Percentiles rank a stretch among this genome's conserved stretches.
Conservation (phyloP, 2,329 filamentous ascomycete genomes). For the Colletotrichum sp. region DNA sequence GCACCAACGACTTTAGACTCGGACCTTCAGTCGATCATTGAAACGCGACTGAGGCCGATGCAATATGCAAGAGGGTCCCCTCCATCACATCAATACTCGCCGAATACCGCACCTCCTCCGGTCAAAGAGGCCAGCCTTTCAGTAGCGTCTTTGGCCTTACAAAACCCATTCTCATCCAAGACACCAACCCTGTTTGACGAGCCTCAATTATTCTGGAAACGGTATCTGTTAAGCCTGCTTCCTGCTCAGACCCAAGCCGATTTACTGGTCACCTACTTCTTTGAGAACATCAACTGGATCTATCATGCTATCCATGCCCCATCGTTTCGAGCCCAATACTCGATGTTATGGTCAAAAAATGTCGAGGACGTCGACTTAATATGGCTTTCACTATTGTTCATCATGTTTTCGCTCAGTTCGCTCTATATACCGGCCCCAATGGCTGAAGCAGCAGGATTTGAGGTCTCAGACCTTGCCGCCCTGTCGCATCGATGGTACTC, state of each 20-base stretch:
- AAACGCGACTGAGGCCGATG: not conserved
- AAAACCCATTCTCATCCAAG: not conserved
- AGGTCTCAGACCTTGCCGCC: slow-evolving; percentile 25
- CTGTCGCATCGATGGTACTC: slow-evolving; percentile 28
- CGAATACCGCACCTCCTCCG: not conserved
- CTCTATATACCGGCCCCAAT: slow-evolving; percentile 29
- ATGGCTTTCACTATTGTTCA: slow-evolving; percentile 33
- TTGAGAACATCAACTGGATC: slow-evolving; percentile 35
- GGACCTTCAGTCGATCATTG: not conserved
- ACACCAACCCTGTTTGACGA: slow-evolving; percentile 5
- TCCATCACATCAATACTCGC: not conserved
- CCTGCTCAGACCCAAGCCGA: slow-evolving; percentile 27
- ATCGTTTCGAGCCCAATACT: slow-evolving; percentile 27
- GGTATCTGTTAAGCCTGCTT: slow-evolving; percentile 8
- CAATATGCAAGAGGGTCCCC: not conserved
- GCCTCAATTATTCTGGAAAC: slow-evolving; percentile 18
- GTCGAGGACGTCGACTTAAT: slow-evolving; percentile 31
- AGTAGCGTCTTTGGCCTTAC: not conserved
- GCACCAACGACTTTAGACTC: not conserved
- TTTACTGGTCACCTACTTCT: slow-evolving; percentile 30
- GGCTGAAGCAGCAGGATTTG: slow-evolving; percentile 26
- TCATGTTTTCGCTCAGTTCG: slow-evolving; percentile 31
- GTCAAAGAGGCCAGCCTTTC: not conserved
- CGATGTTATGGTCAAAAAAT: slow-evolving; percentile 28
- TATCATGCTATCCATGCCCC: slow-evolving; percentile 28